phyloP scores from a whole-genome alignment of 371 early-diverging fungal species.

The Smittium culicis region DNA sequence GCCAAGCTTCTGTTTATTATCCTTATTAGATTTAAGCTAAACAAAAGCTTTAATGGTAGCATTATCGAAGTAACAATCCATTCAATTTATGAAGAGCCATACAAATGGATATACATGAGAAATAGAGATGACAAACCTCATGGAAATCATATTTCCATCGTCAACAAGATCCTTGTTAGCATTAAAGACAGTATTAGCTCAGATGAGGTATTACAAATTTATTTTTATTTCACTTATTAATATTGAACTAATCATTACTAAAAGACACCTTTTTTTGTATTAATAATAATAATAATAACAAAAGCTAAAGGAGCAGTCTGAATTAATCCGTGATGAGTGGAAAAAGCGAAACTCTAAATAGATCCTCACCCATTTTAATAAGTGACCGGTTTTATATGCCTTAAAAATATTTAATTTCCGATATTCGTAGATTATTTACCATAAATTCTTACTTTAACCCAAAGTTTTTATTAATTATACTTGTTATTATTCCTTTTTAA shows the following conservation, averaged over 20 bases:
- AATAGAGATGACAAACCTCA: conserved; percentile 73
- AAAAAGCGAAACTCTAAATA: not conserved
- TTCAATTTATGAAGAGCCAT: conserved; percentile 32
- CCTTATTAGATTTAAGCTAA: not conserved
- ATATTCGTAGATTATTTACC: not conserved
- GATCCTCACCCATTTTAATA: not conserved
- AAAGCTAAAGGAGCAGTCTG: not conserved
- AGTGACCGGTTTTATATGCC: not conserved
- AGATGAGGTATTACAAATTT: conserved; percentile 40
- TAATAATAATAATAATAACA: not conserved
- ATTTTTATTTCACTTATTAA: not conserved
- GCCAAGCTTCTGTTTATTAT: not conserved
- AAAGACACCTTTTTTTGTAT: not conserved
- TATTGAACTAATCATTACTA: not conserved
- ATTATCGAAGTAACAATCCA: conserved; percentile 58
- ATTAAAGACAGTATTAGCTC: conserved; percentile 59
- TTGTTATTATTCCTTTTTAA: too few relatives aligned
- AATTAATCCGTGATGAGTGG: not conserved
- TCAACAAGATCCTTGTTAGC: conserved; percentile 53
- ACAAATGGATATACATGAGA: conserved; percentile 67
- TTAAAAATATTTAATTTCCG: not conserved
- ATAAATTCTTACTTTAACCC: not conserved
- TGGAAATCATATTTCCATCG: conserved; percentile 60
- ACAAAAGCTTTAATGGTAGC: conserved; percentile 36
- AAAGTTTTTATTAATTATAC: not conserved